Conservation (phyloP, 345 rosid genomes). For the Ceriops decandra region DNA sequence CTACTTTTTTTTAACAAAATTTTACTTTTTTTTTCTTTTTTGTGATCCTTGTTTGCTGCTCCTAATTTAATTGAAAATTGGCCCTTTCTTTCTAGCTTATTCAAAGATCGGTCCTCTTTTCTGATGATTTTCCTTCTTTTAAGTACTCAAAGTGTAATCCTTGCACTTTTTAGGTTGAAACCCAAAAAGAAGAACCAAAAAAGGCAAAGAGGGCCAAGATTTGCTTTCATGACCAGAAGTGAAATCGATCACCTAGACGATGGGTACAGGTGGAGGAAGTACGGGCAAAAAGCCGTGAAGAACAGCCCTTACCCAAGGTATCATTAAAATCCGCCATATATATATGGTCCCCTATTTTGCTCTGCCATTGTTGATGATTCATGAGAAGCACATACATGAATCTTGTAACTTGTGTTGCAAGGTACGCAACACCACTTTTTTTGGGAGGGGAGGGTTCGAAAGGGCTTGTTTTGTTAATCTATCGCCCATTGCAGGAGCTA, state of each 20-base stretch:
- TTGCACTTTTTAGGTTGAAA: slow-evolving; percentile 55
- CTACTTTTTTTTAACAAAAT: background rate
- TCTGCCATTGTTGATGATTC: background rate
- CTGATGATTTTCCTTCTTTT: background rate
- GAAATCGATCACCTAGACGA: slow-evolving; percentile 95
- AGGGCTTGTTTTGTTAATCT: background rate
- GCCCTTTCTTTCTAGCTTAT: too few species aligned
- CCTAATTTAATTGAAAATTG: too few species aligned
- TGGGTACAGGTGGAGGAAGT: slow-evolving; percentile 96
- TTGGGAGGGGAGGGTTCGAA: background rate
- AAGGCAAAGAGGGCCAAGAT: slow-evolving; percentile 73
- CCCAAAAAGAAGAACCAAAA: slow-evolving; percentile 85
- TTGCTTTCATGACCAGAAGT: slow-evolving; percentile 96
- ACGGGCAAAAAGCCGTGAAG: slow-evolving; percentile 98
- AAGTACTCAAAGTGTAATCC: slow-evolving; percentile 10
- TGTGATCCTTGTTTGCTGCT: background rate
- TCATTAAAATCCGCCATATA: background rate
- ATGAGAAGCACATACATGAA: background rate
- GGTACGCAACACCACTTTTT: background rate
- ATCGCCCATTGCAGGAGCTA: slow-evolving; percentile 62
- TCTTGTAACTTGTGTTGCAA: slow-evolving; percentile 17
- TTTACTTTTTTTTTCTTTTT: slow-evolving; percentile 8
- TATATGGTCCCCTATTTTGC: background rate
- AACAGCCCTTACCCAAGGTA: slow-evolving; percentile 99
- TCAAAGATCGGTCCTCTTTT: background rate